A percentile compares a stretch with the other conserved stretches of the same genome.
Conservation (phyloP, 352 stramenopile genomes). For the Phytophthora tentaculata region DNA sequence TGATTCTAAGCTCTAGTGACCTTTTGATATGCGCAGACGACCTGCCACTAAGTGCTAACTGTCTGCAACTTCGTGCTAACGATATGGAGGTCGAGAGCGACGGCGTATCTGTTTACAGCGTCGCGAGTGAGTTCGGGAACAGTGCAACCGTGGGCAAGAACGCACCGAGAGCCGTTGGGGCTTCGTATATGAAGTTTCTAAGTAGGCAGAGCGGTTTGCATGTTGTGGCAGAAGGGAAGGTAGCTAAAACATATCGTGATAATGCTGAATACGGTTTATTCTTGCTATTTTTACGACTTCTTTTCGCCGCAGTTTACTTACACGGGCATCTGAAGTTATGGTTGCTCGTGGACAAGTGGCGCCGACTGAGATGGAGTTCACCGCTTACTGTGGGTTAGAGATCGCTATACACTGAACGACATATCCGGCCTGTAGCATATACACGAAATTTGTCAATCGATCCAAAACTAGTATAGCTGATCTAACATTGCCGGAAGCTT, state of each 20-base stretch:
- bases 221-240: not conserved
- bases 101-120: too few species aligned
- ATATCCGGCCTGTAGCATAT: not conserved
- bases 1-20: too few species aligned
- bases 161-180: not conserved
- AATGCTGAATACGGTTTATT: not conserved
- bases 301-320: not conserved
- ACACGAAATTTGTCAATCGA: not conserved
- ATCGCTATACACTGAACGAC: not conserved
- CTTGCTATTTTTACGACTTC: not conserved
- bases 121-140: too few species aligned
- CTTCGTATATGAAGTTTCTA: not conserved
- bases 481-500: not conserved
- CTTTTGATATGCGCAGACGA: too few species aligned
- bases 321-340: not conserved
- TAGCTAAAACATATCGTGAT: not conserved
- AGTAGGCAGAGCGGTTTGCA: not conserved
- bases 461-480: not conserved
- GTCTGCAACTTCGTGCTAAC: too few species aligned
- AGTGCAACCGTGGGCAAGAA: not conserved
- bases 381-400: not conserved
- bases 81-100: too few species aligned
- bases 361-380: not conserved
- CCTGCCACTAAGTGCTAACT: too few species aligned
- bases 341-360: not conserved